A percentile compares a stretch with the other conserved stretches of the same genome.
These are phyloP conservation scores for Brettanomyces nanus DNA, from an alignment of 805 yeast genomes.

Conservation along the genomic window DNA sequence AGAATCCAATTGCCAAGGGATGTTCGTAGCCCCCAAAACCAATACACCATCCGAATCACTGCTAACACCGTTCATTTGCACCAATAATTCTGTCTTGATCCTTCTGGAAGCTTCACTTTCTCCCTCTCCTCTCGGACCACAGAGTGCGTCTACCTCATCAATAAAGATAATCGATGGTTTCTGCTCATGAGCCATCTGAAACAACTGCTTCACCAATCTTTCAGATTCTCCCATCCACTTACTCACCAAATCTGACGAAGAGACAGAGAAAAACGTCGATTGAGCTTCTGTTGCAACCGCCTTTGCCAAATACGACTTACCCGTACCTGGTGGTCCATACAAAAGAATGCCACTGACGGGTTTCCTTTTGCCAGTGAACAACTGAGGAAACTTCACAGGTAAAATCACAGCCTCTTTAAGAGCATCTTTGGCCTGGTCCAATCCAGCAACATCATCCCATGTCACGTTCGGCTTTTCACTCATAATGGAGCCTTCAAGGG, in stretches of 20 bases:
- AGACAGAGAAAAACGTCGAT: slow-evolving; percentile 91
- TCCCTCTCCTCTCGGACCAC: slow-evolving; percentile 98
- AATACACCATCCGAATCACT: slow-evolving; percentile 88
- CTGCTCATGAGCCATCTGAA: slow-evolving; percentile 92
- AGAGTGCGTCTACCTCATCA: slow-evolving; percentile 95
- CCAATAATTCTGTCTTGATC: slow-evolving; percentile 90
- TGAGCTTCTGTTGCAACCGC: slow-evolving; percentile 99
- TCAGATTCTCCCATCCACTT: slow-evolving; percentile 99
- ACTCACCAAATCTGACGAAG: slow-evolving; percentile 92
- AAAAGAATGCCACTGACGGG: slow-evolving; percentile 87
- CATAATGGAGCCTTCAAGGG: slow-evolving; percentile 84
- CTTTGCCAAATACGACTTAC: slow-evolving; percentile 93
- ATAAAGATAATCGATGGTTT: slow-evolving; percentile 94
- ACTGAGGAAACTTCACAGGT: slow-evolving; percentile 93
- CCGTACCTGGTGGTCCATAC: slow-evolving; percentile 96
- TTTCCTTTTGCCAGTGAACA: slow-evolving; percentile 89
- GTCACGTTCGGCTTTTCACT: slow-evolving; percentile 86
- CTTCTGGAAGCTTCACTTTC: slow-evolving; percentile 95
- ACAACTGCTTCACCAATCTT: slow-evolving; percentile 88
- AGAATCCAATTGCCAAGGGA: slow-evolving; percentile 98
- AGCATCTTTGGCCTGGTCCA: slow-evolving; percentile 93
- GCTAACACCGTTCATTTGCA: slow-evolving; percentile 99
- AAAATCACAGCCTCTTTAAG: slow-evolving; percentile 94
- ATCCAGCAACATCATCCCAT: slow-evolving; percentile 96
- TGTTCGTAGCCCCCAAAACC: slow-evolving; percentile 95